Conservation (phyloP, 23 red algal species). For the Cyanidiococcus yangmingshanensis region DNA sequence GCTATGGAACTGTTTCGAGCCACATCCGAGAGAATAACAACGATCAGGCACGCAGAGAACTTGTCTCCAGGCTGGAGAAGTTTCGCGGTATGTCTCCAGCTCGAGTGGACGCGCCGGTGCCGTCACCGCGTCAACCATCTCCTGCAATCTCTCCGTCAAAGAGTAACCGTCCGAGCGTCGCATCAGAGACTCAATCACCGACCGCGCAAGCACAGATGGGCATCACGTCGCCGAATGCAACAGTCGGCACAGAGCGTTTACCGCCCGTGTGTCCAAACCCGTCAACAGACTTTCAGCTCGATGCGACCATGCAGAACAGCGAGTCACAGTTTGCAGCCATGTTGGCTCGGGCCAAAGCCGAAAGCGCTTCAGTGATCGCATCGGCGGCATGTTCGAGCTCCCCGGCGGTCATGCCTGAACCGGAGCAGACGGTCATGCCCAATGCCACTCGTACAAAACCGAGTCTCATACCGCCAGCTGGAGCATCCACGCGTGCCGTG, state of each 20-base stretch:
- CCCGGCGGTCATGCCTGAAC: neutral
- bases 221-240: neutral
- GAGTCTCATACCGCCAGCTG: neutral
- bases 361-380: neutral
- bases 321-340: neutral
- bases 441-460: neutral
- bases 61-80: neutral
- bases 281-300: neutral
- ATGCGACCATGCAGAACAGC: neutral
- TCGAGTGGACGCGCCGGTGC: neutral
- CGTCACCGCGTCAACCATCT: neutral
- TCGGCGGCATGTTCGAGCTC: neutral
- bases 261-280: too few species aligned
- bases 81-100: neutral
- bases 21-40: neutral
- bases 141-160: neutral
- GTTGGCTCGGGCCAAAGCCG: neutral
- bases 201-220: neutral
- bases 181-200: neutral
- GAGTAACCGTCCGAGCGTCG: neutral
- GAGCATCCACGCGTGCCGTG: too few species aligned
- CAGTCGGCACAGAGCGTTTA: neutral
- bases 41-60: neutral
- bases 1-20: neutral
- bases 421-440: neutral